phyloP scores from a whole-genome alignment of 345 rosid species.

The Hirschfeldia incana region DNA sequence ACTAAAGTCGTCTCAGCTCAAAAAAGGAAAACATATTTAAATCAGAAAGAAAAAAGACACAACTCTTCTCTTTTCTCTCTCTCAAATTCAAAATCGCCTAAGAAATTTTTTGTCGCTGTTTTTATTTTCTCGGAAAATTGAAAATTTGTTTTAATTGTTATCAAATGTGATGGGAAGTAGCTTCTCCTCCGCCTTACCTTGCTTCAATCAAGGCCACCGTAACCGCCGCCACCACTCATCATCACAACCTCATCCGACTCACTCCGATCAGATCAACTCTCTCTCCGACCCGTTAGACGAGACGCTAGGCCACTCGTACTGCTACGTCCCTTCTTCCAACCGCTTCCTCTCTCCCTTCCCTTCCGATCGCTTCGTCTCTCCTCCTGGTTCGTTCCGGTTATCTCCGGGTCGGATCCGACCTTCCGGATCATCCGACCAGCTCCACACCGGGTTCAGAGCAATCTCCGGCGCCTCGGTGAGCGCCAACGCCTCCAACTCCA shows the following conservation, averaged over 20 bases:
- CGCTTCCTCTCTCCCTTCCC: conserved; percentile 82
- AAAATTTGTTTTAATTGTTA: conserved; percentile 23
- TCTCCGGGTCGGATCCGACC: conserved; percentile 53
- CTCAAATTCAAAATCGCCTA: conserved; percentile 15
- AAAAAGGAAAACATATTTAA: conserved; percentile 42
- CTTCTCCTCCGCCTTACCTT: conserved; percentile 71
- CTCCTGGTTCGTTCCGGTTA: conserved; percentile 83
- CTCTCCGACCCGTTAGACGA: conserved; percentile 79
- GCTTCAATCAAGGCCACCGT: conserved; percentile 64
- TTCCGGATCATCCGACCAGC: conserved; percentile 47
- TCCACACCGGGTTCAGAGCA: conserved; percentile 61
- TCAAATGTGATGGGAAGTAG: conserved; percentile 99
- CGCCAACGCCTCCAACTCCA: conserved; percentile 80
- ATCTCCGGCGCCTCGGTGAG: conserved; percentile 94
- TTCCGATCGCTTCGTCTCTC: conserved; percentile 89
- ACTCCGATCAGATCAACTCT: conserved; percentile 44
- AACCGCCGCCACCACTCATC: conserved; percentile 24
- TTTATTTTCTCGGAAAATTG: no score
- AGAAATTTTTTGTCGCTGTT: no score
- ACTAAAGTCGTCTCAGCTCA: conserved; percentile 48
- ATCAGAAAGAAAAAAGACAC: conserved; percentile 35
- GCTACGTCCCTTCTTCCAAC: conserved; percentile 89
- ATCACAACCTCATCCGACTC: conserved; percentile 12
- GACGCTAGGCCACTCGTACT: conserved; percentile 92
- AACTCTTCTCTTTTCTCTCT: conserved; percentile 26